These are phyloP conservation scores for Clarireedia hainanense DNA, from an alignment of 2,329 filamentous ascomycete species.

Conservation along the genomic window DNA sequence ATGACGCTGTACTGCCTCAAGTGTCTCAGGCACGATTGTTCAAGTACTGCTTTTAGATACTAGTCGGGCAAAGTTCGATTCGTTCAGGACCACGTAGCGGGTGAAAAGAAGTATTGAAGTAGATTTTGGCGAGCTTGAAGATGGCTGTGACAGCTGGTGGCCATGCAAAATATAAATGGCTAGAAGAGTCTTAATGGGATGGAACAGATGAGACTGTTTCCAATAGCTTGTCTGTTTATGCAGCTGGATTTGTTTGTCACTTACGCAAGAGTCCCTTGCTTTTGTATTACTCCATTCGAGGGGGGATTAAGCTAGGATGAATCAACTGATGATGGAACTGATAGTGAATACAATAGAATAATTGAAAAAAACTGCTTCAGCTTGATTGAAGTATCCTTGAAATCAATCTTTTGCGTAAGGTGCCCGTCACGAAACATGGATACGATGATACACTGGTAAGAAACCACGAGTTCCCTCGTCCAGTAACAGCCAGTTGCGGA, in stretches of 20 bases:
- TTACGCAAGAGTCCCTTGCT: neutral
- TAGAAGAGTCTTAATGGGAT: constrained; percentile 1
- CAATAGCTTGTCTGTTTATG: neutral
- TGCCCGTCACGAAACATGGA: neutral
- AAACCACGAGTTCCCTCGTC: neutral
- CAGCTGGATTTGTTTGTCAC: neutral
- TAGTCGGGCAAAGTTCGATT: neutral
- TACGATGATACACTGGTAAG: constrained; percentile 5
- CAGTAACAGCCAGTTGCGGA: neutral
- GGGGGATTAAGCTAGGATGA: neutral
- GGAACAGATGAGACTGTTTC: neutral
- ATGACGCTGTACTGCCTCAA: constrained; percentile 4
- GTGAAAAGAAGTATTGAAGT: no score
- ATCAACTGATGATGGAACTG: no score
- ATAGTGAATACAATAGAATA: neutral
- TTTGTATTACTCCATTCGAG: neutral
- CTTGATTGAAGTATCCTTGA: neutral
- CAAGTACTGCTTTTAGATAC: constrained; percentile 1
- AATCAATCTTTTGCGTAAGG: constrained; percentile 1
- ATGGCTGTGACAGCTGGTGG: neutral
- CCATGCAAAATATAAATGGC: neutral
- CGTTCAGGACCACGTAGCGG: no score
- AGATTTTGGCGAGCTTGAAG: neutral
- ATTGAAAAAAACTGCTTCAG: constrained; percentile 40
- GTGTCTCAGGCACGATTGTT: neutral